Conservation (phyloP, 345 rosid genomes). For the Moricandia arvensis region DNA sequence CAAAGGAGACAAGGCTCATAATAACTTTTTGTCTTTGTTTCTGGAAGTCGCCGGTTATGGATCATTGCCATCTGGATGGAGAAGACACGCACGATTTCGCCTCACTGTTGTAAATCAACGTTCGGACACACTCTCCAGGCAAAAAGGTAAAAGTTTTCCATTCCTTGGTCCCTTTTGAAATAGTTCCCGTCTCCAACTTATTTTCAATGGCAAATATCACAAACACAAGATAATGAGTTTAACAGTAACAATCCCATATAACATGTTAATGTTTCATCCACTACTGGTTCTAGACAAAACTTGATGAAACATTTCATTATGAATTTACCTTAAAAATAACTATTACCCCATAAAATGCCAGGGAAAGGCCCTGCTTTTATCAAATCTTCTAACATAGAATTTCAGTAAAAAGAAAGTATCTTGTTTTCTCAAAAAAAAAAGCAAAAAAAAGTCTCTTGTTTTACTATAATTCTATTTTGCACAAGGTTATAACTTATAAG, state of each 20-base stretch:
- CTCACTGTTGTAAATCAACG: slow-evolving; percentile 60
- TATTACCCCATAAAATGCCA: not conserved
- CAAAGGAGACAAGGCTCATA: slow-evolving; percentile 60
- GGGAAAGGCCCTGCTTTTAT: not conserved
- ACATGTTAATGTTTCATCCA: not conserved
- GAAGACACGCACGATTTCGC: slow-evolving; percentile 63
- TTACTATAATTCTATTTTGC: not conserved
- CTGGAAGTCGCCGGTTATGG: slow-evolving; percentile 63
- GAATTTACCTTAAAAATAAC: not conserved
- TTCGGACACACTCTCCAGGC: not conserved
- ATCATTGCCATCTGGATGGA: slow-evolving; percentile 72
- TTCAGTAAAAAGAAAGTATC: too few relatives aligned
- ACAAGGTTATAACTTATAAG: not conserved
- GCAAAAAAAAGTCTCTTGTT: not conserved
- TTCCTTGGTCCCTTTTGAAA: not conserved
- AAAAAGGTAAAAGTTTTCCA: too few relatives aligned
- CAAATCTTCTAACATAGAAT: not conserved
- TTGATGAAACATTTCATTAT: not conserved
- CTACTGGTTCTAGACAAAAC: not conserved
- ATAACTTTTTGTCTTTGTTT: slow-evolving; percentile 54
- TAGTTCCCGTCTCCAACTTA: not conserved
- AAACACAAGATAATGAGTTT: not conserved
- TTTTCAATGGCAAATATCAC: not conserved
- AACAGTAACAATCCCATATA: not conserved
- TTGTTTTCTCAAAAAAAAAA: too few relatives aligned